Conservation (phyloP, 1,139 yeast species). For the Pichia kudriavzevii region DNA sequence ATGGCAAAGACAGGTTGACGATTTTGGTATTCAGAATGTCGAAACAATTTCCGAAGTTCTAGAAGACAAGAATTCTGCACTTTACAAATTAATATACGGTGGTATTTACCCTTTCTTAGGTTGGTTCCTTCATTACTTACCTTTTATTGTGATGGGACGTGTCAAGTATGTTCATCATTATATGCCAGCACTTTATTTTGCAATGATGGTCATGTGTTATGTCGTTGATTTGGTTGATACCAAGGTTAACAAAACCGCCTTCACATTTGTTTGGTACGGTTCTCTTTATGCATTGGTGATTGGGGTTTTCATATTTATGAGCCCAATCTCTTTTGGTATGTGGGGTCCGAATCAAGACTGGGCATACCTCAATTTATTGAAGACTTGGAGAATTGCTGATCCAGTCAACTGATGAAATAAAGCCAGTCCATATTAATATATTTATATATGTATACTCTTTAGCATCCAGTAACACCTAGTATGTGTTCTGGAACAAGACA, state of each 20-base stretch:
- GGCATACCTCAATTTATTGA: slow-evolving; percentile 66
- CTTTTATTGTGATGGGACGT: slow-evolving; percentile 92
- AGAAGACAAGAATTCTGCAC: slow-evolving; percentile 27
- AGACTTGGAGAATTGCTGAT: slow-evolving; percentile 57
- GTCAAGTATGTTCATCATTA: slow-evolving; percentile 97
- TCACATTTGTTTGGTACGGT: slow-evolving; percentile 33
- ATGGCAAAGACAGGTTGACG: slow-evolving; percentile 89
- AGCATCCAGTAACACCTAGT: no score
- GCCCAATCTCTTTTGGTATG: slow-evolving; percentile 86
- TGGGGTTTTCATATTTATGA: slow-evolving; percentile 64
- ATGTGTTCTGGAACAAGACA: no score
- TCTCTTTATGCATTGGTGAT: slow-evolving; percentile 51
- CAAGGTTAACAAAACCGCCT: slow-evolving; percentile 31
- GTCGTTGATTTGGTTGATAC: slow-evolving; percentile 58
- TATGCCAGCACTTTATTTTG: slow-evolving; percentile 93
- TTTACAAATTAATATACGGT: slow-evolving; percentile 55
- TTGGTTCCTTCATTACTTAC: slow-evolving; percentile 89
- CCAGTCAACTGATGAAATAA: no score
- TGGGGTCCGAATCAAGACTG: slow-evolving; percentile 66
- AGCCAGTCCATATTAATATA: no score
- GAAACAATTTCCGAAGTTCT: slow-evolving; percentile 9
- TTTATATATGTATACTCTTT: no score
- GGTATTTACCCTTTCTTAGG: slow-evolving; percentile 89
- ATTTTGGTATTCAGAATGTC: slow-evolving; percentile 39
- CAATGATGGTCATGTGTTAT: slow-evolving; percentile 75